Evolutionary conservation across 2,329 filamentous ascomycete genomes (phyloP), one percentile per base, ranked within the genome.

Genomic region (Balansia obtecta): DNA sequence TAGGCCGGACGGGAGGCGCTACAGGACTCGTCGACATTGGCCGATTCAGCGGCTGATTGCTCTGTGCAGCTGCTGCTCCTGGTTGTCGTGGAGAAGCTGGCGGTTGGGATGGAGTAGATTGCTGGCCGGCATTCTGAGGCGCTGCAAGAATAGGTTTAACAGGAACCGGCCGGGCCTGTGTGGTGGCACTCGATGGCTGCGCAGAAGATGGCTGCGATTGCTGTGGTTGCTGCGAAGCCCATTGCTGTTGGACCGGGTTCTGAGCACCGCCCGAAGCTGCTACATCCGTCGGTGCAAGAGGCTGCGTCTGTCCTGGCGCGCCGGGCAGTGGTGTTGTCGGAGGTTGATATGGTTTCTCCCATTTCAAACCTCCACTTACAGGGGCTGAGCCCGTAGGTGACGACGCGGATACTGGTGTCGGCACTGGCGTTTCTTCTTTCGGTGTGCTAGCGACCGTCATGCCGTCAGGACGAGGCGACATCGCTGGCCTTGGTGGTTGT

Each of bases 311-410:
- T 39, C 50, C 56, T n/a, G 53, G 52, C 27, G 27, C 22, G 8
- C 45, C 44, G 10, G 55, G 53, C 20, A 33, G 48, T 38, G 53
- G 55, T 32, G 55, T 50, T 27, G 58, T 59, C 2, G 61, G 61
- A 41, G 67, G 67, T 50, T 68, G 67, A 52, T 70, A 68, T 11
- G 68, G 66, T 55, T 67, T 68, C 55, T 70, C 68, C 68, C 68
- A 70, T 50, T 70, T 70, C 16, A 69, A 52, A n/a, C 34, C 34
- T 27, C 49, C 49, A 45, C n/a, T 42, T n/a, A 9, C 20, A 15
- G 15, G 41, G n/a, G 33, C 37, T 7, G 37, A 15, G 16, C 32
- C 30, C 16, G 32, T 6, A 16, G 20, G 18, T 12, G 44, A n/a
- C 20, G 30, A 34, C 20, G 41, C 22, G 6, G 49, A 45, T 30